Conservation (phyloP, 768 basidiomycete genomes). For the Pleurotus tuber-regium region DNA sequence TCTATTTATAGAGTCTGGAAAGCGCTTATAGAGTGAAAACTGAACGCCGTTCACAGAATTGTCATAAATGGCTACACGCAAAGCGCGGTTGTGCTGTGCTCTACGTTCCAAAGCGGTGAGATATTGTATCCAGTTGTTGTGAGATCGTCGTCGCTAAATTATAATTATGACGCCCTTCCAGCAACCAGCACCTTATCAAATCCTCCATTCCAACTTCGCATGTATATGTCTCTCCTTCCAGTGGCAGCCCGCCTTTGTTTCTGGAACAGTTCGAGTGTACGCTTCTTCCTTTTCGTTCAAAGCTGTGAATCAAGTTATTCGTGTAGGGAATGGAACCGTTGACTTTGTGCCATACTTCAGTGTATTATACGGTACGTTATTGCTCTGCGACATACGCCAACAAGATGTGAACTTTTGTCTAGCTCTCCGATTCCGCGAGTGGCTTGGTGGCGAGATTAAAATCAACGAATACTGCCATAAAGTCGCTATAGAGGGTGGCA, state of each 20-base stretch:
- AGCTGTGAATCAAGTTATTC: background rate
- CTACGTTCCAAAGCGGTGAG: slow-evolving; percentile 64
- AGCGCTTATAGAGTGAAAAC: too few relatives aligned
- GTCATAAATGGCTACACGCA: slow-evolving; percentile 82
- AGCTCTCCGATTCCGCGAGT: slow-evolving; percentile 78
- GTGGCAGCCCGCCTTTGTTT: slow-evolving; percentile 34
- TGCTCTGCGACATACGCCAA: background rate
- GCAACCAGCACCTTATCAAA: slow-evolving; percentile 63
- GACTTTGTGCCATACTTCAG: slow-evolving; percentile 52
- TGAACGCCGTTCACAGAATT: slow-evolving; percentile 46
- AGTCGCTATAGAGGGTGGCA: slow-evolving; percentile 68
- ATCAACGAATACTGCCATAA: slow-evolving; percentile 75
- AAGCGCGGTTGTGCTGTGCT: slow-evolving; percentile 68
- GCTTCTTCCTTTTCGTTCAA: background rate
- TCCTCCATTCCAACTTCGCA: slow-evolving; percentile 58
- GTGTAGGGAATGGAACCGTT: slow-evolving; percentile 54
- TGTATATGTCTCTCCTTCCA: slow-evolving; percentile 47
- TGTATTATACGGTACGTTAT: slow-evolving; percentile 42
- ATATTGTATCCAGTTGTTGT: background rate
- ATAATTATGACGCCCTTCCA: too few relatives aligned
- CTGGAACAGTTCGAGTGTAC: slow-evolving; percentile 41
- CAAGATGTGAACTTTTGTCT: background rate
- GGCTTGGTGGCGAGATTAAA: slow-evolving; percentile 77
- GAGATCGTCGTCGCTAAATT: background rate
- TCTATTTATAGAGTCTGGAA: background rate